Evolutionary conservation across 176 grass and related monocot species (phyloP).

Genomic region (Rhynchospora pubera): DNA sequence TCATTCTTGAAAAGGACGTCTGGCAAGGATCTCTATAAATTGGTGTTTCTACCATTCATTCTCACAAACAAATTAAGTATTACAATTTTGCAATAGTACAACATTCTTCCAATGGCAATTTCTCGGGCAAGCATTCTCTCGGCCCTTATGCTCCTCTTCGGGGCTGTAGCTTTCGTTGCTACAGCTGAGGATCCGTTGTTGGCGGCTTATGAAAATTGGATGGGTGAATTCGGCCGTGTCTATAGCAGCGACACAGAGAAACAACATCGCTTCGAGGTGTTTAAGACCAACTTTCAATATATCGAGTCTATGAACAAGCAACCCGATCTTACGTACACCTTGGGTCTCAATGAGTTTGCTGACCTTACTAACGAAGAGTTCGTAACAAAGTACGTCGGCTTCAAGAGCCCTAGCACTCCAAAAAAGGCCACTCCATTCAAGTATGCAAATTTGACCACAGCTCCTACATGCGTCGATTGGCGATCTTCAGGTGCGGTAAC

Average conservation of each 20-base stretch:
- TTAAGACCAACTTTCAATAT: slow-evolving; percentile 37
- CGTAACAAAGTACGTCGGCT: slow-evolving; percentile 8
- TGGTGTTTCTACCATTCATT: too few species aligned
- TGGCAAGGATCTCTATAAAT: too few species aligned
- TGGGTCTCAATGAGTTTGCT: slow-evolving; percentile 46
- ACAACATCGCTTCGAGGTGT: slow-evolving; percentile 21
- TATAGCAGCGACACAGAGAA: not conserved
- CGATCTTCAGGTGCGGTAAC: not conserved
- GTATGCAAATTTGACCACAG: not conserved
- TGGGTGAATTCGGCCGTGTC: not conserved
- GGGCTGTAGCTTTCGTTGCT: not conserved
- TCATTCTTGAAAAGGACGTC: too few species aligned
- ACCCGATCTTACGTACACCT: slow-evolving; percentile 30
- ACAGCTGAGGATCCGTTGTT: not conserved
- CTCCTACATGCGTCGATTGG: slow-evolving; percentile 1
- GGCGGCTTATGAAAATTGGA: slow-evolving; percentile 7
- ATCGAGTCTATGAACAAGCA: slow-evolving; percentile 40
- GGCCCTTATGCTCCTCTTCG: too few species aligned
- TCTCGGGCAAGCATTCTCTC: too few species aligned
- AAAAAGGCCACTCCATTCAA: not conserved
- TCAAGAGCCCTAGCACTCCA: not conserved
- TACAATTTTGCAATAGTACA: too few species aligned
- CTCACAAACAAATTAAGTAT: too few species aligned
- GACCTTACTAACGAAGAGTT: slow-evolving; percentile 42
- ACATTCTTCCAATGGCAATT: too few species aligned